Conservation (phyloP, 208 protist genomes). For the Acanthamoeba castellanii region DNA sequence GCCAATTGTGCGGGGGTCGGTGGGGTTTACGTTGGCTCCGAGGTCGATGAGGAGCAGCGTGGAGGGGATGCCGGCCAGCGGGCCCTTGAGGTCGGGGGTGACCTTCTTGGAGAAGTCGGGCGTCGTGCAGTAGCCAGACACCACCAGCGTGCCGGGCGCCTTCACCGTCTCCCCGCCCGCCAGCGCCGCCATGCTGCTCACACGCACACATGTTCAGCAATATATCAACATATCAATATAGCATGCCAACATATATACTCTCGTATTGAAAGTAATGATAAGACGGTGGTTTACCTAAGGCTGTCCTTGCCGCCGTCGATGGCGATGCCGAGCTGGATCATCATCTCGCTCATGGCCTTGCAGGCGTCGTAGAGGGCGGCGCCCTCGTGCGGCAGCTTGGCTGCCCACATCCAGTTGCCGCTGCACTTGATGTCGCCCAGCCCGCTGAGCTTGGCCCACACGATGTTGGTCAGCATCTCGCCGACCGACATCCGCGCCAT, state of each 20-base stretch:
- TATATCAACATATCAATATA: background rate
- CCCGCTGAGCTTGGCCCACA: constrained; percentile 84
- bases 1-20: background rate
- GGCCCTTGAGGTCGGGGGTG: constrained; percentile 88
- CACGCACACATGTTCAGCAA: background rate
- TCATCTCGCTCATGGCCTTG: constrained; percentile 85
- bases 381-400: constrained; percentile 89
- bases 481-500: constrained; percentile 88
- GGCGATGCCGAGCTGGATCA: constrained; percentile 87
- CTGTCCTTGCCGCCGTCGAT: constrained; percentile 91
- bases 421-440: constrained; percentile 88
- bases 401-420: constrained; percentile 92
- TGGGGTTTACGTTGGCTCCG: background rate
- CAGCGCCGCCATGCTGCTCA: constrained; percentile 68
- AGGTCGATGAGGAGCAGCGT: constrained; percentile 68
- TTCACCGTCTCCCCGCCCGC: constrained; percentile 86
- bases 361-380: constrained; percentile 89
- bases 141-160: constrained; percentile 87
- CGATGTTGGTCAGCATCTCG: constrained; percentile 89
- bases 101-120: constrained; percentile 85
- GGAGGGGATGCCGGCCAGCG: constrained; percentile 9
- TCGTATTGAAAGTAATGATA: background rate
- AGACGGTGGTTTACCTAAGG: constrained; percentile 70
- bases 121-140: constrained; percentile 87
- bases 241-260: no score